Evolutionary conservation across 1,139 yeast genomes (phyloP).

Genomic region (Candida tropicalis): DNA sequence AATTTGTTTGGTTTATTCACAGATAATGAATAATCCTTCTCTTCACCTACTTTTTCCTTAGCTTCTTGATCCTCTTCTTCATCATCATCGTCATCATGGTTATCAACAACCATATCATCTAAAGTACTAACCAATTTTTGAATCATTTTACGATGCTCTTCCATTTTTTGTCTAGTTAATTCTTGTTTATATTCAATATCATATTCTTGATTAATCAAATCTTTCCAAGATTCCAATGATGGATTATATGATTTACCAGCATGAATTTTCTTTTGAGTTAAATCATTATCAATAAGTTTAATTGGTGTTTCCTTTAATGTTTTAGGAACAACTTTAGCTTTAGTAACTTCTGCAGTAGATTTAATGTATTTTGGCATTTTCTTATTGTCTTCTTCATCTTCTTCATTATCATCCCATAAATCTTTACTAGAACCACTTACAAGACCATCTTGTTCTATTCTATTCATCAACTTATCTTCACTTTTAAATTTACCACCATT

Average conservation of each 20-base stretch:
- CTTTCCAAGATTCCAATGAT: constrained; percentile 79
- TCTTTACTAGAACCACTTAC: constrained; percentile 56
- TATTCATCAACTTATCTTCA: constrained; percentile 52
- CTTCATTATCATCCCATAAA: constrained; percentile 56
- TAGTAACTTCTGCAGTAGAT: constrained; percentile 51
- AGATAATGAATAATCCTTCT: constrained; percentile 50
- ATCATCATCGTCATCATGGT: constrained; percentile 51
- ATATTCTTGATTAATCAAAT: constrained; percentile 67
- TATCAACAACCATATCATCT: constrained; percentile 20
- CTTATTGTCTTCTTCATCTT: constrained; percentile 14
- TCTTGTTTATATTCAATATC: constrained; percentile 68
- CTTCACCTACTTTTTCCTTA: constrained; percentile 27
- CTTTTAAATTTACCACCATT: constrained; percentile 82
- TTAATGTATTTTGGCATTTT: constrained; percentile 41
- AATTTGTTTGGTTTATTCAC: constrained; percentile 68
- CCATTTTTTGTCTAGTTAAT: constrained; percentile 58
- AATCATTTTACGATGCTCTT: constrained; percentile 65
- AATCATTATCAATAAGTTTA: constrained; percentile 43
- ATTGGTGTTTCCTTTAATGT: constrained; percentile 62
- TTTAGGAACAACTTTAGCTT: constrained; percentile 54
- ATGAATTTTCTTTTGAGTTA: constrained; percentile 38
- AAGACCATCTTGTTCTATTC: constrained; percentile 65
- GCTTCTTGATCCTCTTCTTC: constrained; percentile 49
- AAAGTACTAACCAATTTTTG: constrained; percentile 48
- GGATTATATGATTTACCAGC: constrained; percentile 96